These are phyloP conservation scores for Camelina laxa DNA, from an alignment of 345 rosid species.

Conservation along the genomic window DNA sequence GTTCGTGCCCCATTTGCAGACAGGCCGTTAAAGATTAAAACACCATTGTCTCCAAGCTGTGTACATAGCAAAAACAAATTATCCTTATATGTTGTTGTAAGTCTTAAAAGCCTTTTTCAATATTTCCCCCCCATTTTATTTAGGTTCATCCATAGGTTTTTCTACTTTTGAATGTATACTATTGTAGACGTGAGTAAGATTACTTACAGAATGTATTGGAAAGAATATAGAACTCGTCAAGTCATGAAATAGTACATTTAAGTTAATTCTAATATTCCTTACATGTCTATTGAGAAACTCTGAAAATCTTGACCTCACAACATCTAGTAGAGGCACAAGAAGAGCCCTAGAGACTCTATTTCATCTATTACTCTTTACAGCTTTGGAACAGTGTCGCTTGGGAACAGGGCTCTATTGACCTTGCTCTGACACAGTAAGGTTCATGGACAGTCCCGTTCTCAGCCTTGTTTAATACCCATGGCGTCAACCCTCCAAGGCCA, in stretches of 20 bases:
- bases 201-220: conserved; percentile 17
- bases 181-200: conserved; percentile 31
- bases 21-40: conserved; percentile 51
- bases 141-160: conserved; percentile 14
- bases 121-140: not conserved
- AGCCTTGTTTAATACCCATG: conserved; percentile 45
- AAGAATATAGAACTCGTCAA: conserved; percentile 19
- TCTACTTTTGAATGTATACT: conserved; percentile 34
- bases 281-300: conserved; percentile 6
- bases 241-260: conserved; percentile 15
- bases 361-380: conserved; percentile 37
- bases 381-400: conserved; percentile 32
- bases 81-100: conserved; percentile 33
- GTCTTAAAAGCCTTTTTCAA: conserved; percentile 2
- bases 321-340: conserved; percentile 30
- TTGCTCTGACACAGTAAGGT: conserved; percentile 43
- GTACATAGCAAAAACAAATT: conserved; percentile 34
- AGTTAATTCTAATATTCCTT: conserved; percentile 18
- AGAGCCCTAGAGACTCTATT: conserved; percentile 4
- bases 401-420: conserved; percentile 49
- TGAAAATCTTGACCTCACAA: conserved; percentile 33
- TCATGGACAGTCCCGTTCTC: conserved; percentile 36
- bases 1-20: conserved; percentile 83
- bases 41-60: conserved; percentile 7
- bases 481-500: conserved; percentile 42